Conservation (phyloP, 352 stramenopile genomes). For the Globisporangium orthogonon region DNA sequence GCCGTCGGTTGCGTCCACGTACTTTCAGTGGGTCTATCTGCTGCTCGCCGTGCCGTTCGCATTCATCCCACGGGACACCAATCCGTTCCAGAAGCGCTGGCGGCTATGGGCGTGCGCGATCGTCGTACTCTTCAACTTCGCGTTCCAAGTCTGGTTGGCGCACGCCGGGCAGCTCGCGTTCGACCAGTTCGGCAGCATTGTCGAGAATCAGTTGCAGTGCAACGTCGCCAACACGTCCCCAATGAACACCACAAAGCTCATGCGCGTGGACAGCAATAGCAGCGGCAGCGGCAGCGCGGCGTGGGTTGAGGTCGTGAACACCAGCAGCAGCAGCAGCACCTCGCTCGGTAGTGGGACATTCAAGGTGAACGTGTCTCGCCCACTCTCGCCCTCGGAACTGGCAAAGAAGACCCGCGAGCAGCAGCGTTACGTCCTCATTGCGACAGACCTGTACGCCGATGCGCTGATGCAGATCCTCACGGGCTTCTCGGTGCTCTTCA, state of each 20-base stretch:
- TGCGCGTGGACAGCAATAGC: conserved; percentile 1
- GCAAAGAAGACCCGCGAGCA: conserved; percentile 24
- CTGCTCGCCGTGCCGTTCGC: conserved; percentile 67
- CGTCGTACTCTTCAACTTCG: conserved; percentile 71
- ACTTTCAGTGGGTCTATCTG: conserved; percentile 71
- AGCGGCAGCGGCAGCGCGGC: conserved; percentile 2
- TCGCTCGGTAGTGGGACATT: conserved; percentile 4
- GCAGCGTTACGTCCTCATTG: conserved; percentile 20
- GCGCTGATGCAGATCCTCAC: conserved; percentile 58
- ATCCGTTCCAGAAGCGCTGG: conserved; percentile 73
- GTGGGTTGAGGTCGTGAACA: conserved; percentile 12
- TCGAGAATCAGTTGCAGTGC: conserved; percentile 37
- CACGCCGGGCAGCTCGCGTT: conserved; percentile 46
- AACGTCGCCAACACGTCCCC: conserved; percentile 13
- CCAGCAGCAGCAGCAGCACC: conserved; percentile 12
- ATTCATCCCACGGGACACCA: conserved; percentile 46
- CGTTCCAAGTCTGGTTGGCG: conserved; percentile 73
- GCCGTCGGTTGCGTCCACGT: conserved; percentile 30
- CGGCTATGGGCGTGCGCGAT: conserved; percentile 68
- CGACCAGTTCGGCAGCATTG: conserved; percentile 30
- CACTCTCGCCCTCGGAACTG: conserved; percentile 4
- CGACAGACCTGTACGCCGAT: conserved; percentile 50
- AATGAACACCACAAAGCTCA: not conserved
- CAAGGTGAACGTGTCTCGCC: conserved; percentile 15
- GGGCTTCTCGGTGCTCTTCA: conserved; percentile 67